Evolutionary conservation across 1,284 basidiomycete genomes (phyloP), one percentile per base, ranked within the genome.

Genomic region (Lentinula novae-zelandiae): DNA sequence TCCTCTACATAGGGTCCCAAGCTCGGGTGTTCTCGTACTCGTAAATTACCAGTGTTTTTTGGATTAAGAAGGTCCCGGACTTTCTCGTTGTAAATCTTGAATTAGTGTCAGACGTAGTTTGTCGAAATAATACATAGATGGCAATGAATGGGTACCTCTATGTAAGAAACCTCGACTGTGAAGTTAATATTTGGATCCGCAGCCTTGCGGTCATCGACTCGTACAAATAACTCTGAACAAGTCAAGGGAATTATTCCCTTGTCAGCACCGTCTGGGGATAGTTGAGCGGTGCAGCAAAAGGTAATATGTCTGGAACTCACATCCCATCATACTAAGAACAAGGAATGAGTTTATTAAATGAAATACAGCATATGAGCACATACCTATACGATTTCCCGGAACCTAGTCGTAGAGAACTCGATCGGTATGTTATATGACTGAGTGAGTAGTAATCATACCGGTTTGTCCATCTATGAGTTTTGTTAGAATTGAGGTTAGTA

Each of bases 191-290:
- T 86, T 4, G 86, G 74, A 68, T 96, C 92, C 53, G 70, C 72
- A 0, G 78, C 76, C 67, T 75, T 84, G 77, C 92, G 92, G 46
- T 81, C 72, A 51, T 82, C 83, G 52, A 96, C 91, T 64, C 95
- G 87, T 62, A 86, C 81, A 74, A 99, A 99, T 31, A 99, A 81
- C 71, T 96, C 94, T 53, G 86, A 89, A 70, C 95, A 98, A 40
- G 95, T 98, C 54, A 98, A 84, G 17, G 96, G 96, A 64, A 98
- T 98, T 70, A 99, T 96, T 60, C 96, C 96, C 76, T 97, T 97
- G 81, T 98, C 97, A 57, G 86, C 81, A 20, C 96, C 96, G 72
- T 99, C 93, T 95, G 66, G 22, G 48, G 40, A 53, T 33, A 33
- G 44, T 53, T 60, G 57, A 55, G 44, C 46, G n/a, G 63, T 62